A percentile compares a stretch with the other conserved stretches of the same genome.
These are phyloP conservation scores for Kurtzmaniella quercitrusa DNA, from an alignment of 1,139 yeast species.

Conservation along the genomic window DNA sequence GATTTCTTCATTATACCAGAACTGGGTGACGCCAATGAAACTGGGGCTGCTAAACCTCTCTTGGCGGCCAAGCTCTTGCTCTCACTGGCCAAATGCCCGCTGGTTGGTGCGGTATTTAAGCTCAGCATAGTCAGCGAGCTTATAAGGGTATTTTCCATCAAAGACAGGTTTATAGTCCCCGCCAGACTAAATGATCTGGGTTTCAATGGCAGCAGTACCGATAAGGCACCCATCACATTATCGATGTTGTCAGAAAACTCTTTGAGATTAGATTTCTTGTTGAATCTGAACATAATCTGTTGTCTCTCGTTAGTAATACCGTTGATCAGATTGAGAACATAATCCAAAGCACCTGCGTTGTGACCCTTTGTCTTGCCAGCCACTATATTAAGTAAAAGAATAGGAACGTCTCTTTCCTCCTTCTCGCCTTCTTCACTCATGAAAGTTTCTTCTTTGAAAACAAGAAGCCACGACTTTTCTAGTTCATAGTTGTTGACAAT, in stretches of 20 bases:
- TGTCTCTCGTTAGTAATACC: constrained; percentile 26
- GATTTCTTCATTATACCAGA: constrained; percentile 9
- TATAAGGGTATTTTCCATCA: constrained; percentile 21
- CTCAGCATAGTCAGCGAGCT: background rate
- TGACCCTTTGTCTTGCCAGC: constrained; percentile 13
- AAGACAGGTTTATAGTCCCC: constrained; percentile 34
- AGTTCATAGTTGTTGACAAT: constrained; percentile 33
- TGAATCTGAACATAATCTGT: constrained; percentile 34
- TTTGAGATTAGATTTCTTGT: constrained; percentile 22
- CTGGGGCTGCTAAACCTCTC: background rate
- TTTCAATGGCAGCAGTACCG: background rate
- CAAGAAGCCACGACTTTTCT: constrained; percentile 34
- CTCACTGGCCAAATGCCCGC: background rate
- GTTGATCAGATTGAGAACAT: constrained; percentile 32
- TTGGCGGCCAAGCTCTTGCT: background rate
- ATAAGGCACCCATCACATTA: constrained; percentile 24
- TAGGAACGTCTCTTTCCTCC: constrained; percentile 34
- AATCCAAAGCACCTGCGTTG: constrained; percentile 38
- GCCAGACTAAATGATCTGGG: constrained; percentile 18
- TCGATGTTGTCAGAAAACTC: constrained; percentile 24
- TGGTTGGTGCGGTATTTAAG: background rate
- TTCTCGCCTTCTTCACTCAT: constrained; percentile 18
- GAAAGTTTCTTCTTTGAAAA: constrained; percentile 35
- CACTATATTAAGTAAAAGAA: constrained; percentile 21
- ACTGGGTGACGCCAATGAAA: constrained; percentile 20